These are phyloP conservation scores for Kodamaea fungicola DNA, from an alignment of 1,139 yeast species.

Conservation along the genomic window DNA sequence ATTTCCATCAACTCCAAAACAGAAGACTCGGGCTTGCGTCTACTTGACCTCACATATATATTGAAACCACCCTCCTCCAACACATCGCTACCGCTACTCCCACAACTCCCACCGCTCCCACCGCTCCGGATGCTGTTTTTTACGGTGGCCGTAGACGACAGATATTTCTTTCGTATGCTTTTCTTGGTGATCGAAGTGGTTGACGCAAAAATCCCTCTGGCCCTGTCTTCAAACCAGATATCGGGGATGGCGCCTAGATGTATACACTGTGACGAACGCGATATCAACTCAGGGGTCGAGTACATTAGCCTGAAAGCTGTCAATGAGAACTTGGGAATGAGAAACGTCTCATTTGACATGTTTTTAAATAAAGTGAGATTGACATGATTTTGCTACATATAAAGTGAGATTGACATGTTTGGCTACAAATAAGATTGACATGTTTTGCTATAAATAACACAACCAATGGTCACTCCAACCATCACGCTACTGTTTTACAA, in stretches of 20 bases:
- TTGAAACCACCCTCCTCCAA: slow-evolving; percentile 11
- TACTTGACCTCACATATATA: slow-evolving; percentile 4
- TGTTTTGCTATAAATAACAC: too few relatives aligned
- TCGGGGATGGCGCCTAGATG: slow-evolving; percentile 66
- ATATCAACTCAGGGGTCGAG: slow-evolving; percentile 48
- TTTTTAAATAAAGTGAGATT: background rate
- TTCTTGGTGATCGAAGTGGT: slow-evolving; percentile 14
- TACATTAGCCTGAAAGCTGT: slow-evolving; percentile 64
- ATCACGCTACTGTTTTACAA: background rate
- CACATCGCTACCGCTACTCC: slow-evolving; percentile 1
- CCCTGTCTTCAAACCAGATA: slow-evolving; percentile 49
- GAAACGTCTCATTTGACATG: slow-evolving; percentile 6
- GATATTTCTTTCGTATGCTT: slow-evolving; percentile 14
- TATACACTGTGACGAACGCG: slow-evolving; percentile 46
- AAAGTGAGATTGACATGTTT: too few relatives aligned
- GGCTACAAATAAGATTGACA: too few relatives aligned
- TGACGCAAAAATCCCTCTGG: slow-evolving; percentile 16
- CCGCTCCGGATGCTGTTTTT: slow-evolving; percentile 12
- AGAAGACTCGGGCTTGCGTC: too few relatives aligned
- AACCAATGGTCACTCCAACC: too few relatives aligned
- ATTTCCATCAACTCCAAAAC: too few relatives aligned
- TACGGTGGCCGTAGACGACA: slow-evolving; percentile 12
- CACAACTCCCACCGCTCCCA: slow-evolving; percentile 3
- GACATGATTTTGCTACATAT: background rate
- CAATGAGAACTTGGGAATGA: slow-evolving; percentile 41